Evolutionary conservation across 208 protist species (phyloP).

Genomic region (Wallacemonas sp.): DNA sequence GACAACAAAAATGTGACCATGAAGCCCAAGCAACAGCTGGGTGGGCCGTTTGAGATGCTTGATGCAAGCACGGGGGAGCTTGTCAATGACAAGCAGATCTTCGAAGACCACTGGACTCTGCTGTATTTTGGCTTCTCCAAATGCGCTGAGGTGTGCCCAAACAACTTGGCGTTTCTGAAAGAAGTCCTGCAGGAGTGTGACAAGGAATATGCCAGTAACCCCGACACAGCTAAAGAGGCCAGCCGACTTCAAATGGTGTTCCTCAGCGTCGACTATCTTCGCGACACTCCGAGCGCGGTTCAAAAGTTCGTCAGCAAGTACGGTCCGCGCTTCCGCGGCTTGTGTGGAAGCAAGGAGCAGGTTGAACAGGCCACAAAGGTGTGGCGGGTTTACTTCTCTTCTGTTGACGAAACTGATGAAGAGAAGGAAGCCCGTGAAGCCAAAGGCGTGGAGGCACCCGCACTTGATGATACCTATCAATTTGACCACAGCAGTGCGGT

Average conservation of each 20-base stretch:
- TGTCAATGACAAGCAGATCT: conserved; percentile 67
- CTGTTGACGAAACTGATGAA: conserved; percentile 80
- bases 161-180: conserved; percentile 65
- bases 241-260: conserved; percentile 69
- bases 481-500: conserved; percentile 89
- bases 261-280: conserved; percentile 78
- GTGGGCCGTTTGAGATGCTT: conserved; percentile 63
- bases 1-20: conserved; percentile 40
- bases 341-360: conserved; percentile 55
- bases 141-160: conserved; percentile 84
- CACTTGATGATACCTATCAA: conserved; percentile 79
- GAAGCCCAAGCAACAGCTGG: conserved; percentile 54
- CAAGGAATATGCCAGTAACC: conserved; percentile 22
- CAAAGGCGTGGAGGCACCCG: conserved; percentile 51
- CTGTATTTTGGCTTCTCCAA: conserved; percentile 91
- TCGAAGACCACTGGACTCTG: conserved; percentile 76
- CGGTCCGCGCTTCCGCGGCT: conserved; percentile 54
- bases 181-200: conserved; percentile 62
- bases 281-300: conserved; percentile 67
- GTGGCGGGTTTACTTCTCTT: conserved; percentile 87
- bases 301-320: conserved; percentile 67
- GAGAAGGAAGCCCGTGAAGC: conserved; percentile 54
- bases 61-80: conserved; percentile 63
- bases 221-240: conserved; percentile 35
- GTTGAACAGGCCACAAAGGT: conserved; percentile 53